phyloP scores from a whole-genome alignment of 2,329 filamentous ascomycete genomes.

The Dothiorella sarmentorum region DNA sequence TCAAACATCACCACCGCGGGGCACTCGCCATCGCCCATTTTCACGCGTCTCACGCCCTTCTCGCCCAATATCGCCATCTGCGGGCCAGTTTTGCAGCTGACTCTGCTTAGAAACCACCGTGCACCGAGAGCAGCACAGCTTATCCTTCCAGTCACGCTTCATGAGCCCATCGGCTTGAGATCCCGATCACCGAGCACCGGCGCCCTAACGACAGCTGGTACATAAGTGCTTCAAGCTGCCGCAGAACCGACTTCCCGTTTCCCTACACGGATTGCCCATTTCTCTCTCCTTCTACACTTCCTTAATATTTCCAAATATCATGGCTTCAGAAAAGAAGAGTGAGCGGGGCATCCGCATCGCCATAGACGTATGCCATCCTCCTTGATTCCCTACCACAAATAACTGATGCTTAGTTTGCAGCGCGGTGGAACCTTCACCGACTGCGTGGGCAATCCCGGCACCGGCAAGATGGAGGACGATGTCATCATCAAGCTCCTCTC shows the following conservation, averaged over 20 bases:
- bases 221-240: background rate
- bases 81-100: background rate
- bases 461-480: conserved; percentile 66
- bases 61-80: no score
- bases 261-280: background rate
- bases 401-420: conserved; percentile 34
- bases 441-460: conserved; percentile 77
- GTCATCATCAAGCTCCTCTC: conserved; percentile 85
- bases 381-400: background rate
- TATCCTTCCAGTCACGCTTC: background rate
- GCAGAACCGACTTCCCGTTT: background rate
- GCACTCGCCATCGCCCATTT: background rate
- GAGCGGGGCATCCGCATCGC: conserved; percentile 68
- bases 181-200: conserved; percentile 17
- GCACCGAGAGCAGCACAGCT: background rate
- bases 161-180: conserved; percentile 5
- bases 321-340: conserved; percentile 9
- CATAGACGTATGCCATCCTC: conserved; percentile 48
- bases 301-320: background rate
- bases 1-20: background rate
- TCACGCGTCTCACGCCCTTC: background rate
- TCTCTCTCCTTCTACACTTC: background rate
- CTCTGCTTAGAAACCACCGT: background rate
- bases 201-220: background rate
- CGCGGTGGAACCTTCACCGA: conserved; percentile 91